Base-by-base conservation (phyloP, 768 basidiomycete species). In the Amyloporia xantha region DNA sequence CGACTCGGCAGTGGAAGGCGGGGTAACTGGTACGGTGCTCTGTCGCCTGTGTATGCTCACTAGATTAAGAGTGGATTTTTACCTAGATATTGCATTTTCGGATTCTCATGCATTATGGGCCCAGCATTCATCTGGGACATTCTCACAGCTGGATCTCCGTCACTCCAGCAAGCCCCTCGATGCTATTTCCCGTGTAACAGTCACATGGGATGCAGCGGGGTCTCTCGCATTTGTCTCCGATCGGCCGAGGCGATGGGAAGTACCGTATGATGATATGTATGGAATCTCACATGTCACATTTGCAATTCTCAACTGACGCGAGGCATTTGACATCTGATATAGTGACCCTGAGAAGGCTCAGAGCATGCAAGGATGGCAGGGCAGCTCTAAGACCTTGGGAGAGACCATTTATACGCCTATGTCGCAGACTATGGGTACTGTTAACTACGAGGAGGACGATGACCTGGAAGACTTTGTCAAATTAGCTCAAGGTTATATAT, bases 181-280 rank as follows among this genome's bases (percentile, higher is more conserved):
- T 54, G 71, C 79, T 0, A 70, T 92, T 23, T 75, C 84, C 13
- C 76, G 86, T 5, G 71, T 75, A 1, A 73, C 84, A 2, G 56
- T 78, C 12, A 72, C 83, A 1, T 92, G 88, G 86, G 78, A 82
- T 24, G 74, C 74, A 2, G 50, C 72, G 11, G 85, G 86, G 2
- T 71, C 79, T 2, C 61, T 92, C 38, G 69, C 81, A 5, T 91
- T 91, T 55, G 80, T 84, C 10, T 62, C 76, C 1, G 85, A 85
- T 45, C 67, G 64, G n/a, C 68, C 66, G 36, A 53, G 59, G 4
- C 61, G 61, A 33, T 82, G 77, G 73, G 86, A 90, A 56, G 61
- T 83, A 2, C 90, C 90, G 2, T 91, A 86, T 51, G 90, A 92
- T 54, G 90, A 92, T 57, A 57, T 83, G 89, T 89, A 58, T 46